Conservation (phyloP, 441 rosid genomes). For the Adansonia rubrostipa region DNA sequence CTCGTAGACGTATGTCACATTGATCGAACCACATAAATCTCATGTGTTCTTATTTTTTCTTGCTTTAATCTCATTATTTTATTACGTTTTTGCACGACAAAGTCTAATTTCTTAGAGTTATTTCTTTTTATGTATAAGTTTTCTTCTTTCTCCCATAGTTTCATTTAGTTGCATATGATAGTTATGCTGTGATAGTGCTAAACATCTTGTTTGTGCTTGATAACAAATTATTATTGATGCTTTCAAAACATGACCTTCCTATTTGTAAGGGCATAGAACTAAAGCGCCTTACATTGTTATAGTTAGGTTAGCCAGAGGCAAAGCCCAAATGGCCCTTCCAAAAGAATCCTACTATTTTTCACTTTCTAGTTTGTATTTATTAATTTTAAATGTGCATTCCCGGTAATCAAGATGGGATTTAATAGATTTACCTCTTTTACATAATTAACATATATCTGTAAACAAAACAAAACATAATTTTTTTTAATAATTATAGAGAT, state of each 20-base stretch:
- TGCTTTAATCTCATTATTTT: no score
- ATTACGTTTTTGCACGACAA: no score
- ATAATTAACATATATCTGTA: background rate
- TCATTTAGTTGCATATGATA: background rate
- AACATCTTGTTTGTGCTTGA: background rate
- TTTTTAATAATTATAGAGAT: background rate
- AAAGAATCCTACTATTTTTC: background rate
- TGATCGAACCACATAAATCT: no score
- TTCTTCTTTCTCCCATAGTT: background rate
- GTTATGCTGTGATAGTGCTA: background rate
- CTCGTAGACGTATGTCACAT: no score
- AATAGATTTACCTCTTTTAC: background rate
- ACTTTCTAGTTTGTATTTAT: background rate
- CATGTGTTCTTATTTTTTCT: no score
- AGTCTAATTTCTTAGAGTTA: constrained; percentile 11
- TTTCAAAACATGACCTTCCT: background rate
- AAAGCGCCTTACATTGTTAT: background rate
- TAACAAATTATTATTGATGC: background rate
- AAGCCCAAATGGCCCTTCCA: background rate
- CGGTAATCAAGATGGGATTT: background rate
- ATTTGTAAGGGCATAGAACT: background rate
- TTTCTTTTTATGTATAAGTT: background rate
- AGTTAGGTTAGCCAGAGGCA: background rate
- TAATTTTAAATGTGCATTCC: background rate
- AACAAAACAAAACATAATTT: background rate